phyloP scores from a whole-genome alignment of 352 stramenopile species.

The Pythium dissimile region DNA sequence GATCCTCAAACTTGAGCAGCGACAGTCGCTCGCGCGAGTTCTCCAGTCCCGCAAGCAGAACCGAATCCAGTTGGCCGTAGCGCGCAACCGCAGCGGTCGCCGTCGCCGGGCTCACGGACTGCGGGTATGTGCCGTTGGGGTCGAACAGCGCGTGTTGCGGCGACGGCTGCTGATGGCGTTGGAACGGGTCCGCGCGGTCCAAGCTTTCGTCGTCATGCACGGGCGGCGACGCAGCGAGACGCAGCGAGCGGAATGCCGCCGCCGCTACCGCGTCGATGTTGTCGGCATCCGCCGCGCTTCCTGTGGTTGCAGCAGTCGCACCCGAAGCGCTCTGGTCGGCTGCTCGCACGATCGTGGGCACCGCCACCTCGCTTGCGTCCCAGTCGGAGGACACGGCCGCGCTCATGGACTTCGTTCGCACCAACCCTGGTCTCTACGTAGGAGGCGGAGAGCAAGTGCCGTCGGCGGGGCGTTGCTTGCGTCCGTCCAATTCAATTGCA shows the following conservation, averaged over 20 bases:
- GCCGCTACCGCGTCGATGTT: conserved; percentile 13
- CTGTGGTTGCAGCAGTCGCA: background rate
- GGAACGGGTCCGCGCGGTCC: conserved; percentile 18
- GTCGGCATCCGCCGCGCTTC: background rate
- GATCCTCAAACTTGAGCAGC: conserved; percentile 84
- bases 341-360: conserved; percentile 1
- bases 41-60: conserved; percentile 74
- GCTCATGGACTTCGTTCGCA: conserved; percentile 7
- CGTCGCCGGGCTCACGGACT: conserved; percentile 51
- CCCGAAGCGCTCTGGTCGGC: background rate
- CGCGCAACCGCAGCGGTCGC: conserved; percentile 41
- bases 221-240: conserved; percentile 30
- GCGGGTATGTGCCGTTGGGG: conserved; percentile 22
- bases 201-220: conserved; percentile 53
- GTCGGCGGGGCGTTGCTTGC: background rate
- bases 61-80: conserved; percentile 63
- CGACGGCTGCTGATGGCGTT: conserved; percentile 9
- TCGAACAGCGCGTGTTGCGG: conserved; percentile 25
- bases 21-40: conserved; percentile 78
- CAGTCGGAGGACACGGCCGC: conserved; percentile 16
- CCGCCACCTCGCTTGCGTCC: conserved; percentile 12
- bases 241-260: conserved; percentile 33
- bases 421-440: too few species aligned
- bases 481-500: background rate
- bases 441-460: background rate